Evolutionary conservation across 2,329 filamentous ascomycete species (phyloP).

Genomic region (Pseudogymnoascus sp.): DNA sequence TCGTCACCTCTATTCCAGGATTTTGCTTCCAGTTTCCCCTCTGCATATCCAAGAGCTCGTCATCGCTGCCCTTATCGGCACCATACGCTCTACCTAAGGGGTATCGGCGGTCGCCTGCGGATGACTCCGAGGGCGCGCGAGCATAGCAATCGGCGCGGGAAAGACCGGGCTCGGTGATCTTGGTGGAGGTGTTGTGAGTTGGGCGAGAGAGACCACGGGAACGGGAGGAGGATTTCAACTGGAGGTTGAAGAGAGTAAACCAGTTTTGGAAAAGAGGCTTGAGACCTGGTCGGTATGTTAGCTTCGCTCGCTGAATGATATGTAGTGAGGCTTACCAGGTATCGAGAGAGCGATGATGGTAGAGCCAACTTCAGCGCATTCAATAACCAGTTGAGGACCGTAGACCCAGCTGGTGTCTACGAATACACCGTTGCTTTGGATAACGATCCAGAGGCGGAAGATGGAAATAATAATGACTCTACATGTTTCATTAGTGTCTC

Average conservation of each 20-base stretch:
- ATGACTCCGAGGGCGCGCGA: neutral
- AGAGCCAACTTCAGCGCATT: slow-evolving; percentile 19
- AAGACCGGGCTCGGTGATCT: neutral
- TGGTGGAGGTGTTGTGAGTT: neutral
- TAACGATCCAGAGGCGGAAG: slow-evolving; percentile 14
- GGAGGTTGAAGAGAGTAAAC: neutral
- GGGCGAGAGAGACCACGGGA: neutral
- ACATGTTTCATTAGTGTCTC: neutral
- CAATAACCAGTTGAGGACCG: slow-evolving; percentile 18
- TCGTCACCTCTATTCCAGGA: neutral
- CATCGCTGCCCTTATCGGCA: neutral
- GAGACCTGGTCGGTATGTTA: neutral
- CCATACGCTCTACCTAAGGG: neutral
- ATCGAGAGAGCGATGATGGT: slow-evolving; percentile 21
- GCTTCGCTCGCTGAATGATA: neutral
- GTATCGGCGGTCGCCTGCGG: neutral
- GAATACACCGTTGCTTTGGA: neutral
- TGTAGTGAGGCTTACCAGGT: slow-evolving; percentile 11
- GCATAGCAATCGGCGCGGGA: neutral
- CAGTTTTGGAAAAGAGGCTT: neutral
- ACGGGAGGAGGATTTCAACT: neutral
- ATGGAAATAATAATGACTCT: slow-evolving; percentile 10
- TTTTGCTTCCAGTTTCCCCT: neutral
- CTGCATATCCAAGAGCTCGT: neutral
- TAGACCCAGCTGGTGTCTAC: slow-evolving; percentile 22